These are phyloP conservation scores for Candida caryicola DNA, from an alignment of 805 yeast species.

Conservation along the genomic window DNA sequence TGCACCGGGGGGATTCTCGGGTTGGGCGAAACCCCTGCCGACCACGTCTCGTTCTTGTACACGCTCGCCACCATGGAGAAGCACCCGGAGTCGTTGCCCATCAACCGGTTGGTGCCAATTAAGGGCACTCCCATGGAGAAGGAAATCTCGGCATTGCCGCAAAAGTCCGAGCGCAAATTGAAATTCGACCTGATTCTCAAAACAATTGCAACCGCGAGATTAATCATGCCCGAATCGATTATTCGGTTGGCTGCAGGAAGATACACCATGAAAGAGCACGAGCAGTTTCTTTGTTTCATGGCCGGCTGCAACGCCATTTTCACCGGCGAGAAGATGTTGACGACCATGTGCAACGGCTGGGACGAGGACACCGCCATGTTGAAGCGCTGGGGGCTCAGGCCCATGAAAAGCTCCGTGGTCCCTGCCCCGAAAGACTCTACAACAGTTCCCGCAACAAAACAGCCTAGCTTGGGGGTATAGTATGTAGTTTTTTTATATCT, in stretches of 20 bases:
- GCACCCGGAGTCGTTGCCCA: slow-evolving; percentile 85
- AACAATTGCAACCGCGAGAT: slow-evolving; percentile 73
- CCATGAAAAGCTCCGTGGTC: slow-evolving; percentile 36
- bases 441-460: background rate
- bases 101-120: slow-evolving; percentile 73
- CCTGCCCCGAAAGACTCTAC: background rate
- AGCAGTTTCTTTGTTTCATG: slow-evolving; percentile 72
- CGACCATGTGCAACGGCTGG: slow-evolving; percentile 84
- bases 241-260: slow-evolving; percentile 80
- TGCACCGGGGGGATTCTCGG: slow-evolving; percentile 83
- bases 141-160: slow-evolving; percentile 41
- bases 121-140: slow-evolving; percentile 74
- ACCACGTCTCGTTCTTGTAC: slow-evolving; percentile 64
- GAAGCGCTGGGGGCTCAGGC: slow-evolving; percentile 63
- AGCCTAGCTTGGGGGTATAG: background rate
- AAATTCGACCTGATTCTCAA: slow-evolving; percentile 61
- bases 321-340: slow-evolving; percentile 77
- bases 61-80: slow-evolving; percentile 63
- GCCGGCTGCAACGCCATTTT: slow-evolving; percentile 79
- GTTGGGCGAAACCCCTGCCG: slow-evolving; percentile 69
- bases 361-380: slow-evolving; percentile 74
- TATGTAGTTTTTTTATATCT: background rate
- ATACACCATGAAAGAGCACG: slow-evolving; percentile 74
- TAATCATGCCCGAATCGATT: slow-evolving; percentile 69
- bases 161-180: slow-evolving; percentile 38